Conservation (phyloP, 805 yeast species). For the Metahyphopichia silvanorum region DNA sequence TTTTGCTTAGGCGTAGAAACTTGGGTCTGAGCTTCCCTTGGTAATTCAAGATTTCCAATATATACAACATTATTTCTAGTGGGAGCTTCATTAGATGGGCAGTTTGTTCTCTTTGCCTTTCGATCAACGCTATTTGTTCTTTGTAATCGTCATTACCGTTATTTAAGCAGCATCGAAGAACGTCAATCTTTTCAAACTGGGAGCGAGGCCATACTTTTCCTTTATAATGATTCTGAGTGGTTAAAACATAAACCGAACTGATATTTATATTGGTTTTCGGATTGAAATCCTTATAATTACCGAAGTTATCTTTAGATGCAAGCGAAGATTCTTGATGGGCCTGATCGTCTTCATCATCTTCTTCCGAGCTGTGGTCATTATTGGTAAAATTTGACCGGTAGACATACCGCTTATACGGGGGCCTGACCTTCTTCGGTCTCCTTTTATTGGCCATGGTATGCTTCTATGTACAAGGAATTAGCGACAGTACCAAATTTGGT, state of each 20-base stretch:
- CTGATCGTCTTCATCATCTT: slow-evolving; percentile 15
- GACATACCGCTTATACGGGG: slow-evolving; percentile 76
- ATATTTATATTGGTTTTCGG: slow-evolving; percentile 24
- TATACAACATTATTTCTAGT: slow-evolving; percentile 27
- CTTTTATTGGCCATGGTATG: slow-evolving; percentile 76
- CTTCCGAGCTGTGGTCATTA: slow-evolving; percentile 23
- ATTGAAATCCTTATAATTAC: slow-evolving; percentile 23
- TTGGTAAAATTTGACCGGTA: slow-evolving; percentile 40
- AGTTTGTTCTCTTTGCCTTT: slow-evolving; percentile 12
- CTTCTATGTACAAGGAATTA: not conserved
- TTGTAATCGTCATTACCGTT: slow-evolving; percentile 19
- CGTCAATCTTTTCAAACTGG: slow-evolving; percentile 50
- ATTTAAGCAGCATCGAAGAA: slow-evolving; percentile 32
- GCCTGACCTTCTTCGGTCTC: slow-evolving; percentile 78
- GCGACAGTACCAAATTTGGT: too few species aligned
- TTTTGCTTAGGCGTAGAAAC: slow-evolving; percentile 56
- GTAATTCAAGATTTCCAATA: slow-evolving; percentile 27
- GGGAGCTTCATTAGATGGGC: slow-evolving; percentile 33
- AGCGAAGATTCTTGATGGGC: slow-evolving; percentile 1
- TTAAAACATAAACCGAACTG: slow-evolving; percentile 31
- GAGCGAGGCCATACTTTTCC: slow-evolving; percentile 48
- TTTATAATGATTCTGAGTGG: slow-evolving; percentile 13
- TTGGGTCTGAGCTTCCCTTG: slow-evolving; percentile 39
- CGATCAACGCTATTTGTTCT: slow-evolving; percentile 10
- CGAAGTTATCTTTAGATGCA: slow-evolving; percentile 10